Evolutionary conservation across 192 early-diverging fungal genomes (phyloP), one percentile per base, ranked within the genome.

Genomic region (Chytriomyces sp.): DNA sequence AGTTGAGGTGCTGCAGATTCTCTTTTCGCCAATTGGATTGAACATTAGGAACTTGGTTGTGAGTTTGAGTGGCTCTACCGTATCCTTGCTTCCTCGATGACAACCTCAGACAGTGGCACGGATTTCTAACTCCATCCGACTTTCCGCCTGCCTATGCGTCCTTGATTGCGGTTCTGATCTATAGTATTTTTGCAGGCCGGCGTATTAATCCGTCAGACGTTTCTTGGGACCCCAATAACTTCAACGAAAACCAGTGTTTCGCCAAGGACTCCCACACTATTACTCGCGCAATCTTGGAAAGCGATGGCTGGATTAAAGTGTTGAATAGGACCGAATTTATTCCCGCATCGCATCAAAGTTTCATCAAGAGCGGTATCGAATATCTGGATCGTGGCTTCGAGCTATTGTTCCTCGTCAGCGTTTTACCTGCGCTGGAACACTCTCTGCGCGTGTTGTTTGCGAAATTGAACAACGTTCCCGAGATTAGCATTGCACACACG

Each of bases 21-120:
- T 67, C 5, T 67, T 67, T 38, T 19, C 39, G 4, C 65, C 65
- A 14, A 22, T 52, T 33, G 65, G 52, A 7, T 54, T 67, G n/a
- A 67, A 67, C 28, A 12, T 67, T 5, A 17, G 65, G 14, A 67
- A 67, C 65, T 33, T 67, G 28, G 65, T 56, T 5, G 56, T 58
- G 56, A 8, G 56, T 31, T n/a, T 58, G 31, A 58, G 12, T 12
- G 10, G 26, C 26, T 31, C 26, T 26, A 58, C 31, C 31, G 12
- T 12, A 28, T 58, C 1, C 12, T 26, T 58, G 56, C 0, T 10
- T n/a, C n/a, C 0, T 17, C 41, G 12, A 0, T 49, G n/a, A 0
- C n/a, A 17, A 26, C 56, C 10, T 58, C 26, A 12, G 26, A 58
- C 10, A 58, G 56, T 67, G 65, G 65, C 65, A 67, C 34, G 65